These are phyloP conservation scores for Bathelium albidoporum DNA, from an alignment of 495 filamentous ascomycete genomes.

Conservation along the genomic window DNA sequence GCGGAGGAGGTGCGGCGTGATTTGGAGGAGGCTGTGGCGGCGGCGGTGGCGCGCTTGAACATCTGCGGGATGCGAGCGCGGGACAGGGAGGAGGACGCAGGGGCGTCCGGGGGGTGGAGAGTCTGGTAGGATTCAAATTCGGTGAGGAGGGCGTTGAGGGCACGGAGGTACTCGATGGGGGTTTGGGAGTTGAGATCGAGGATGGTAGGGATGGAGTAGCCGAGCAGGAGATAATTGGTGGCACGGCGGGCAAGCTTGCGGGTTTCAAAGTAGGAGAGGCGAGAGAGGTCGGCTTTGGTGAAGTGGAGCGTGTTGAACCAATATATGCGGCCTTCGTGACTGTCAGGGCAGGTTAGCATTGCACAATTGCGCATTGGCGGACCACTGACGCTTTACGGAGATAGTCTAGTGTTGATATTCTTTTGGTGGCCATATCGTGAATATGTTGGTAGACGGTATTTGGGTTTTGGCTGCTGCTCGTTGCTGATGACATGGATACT, in stretches of 20 bases:
- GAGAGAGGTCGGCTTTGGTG: slow-evolving; percentile 66
- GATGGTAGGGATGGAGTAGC: slow-evolving; percentile 78
- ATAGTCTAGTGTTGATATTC: slow-evolving; percentile 94
- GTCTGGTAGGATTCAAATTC: slow-evolving; percentile 93
- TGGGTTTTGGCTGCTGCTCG: slow-evolving; percentile 50
- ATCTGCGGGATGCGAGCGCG: slow-evolving; percentile 74
- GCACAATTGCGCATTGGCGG: background rate
- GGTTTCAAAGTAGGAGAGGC: slow-evolving; percentile 74
- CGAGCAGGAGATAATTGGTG: slow-evolving; percentile 86
- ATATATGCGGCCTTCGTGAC: slow-evolving; percentile 86
- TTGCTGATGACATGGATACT: slow-evolving; percentile 12
- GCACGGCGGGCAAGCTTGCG: slow-evolving; percentile 75
- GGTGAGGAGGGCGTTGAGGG: slow-evolving; percentile 71
- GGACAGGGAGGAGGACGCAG: slow-evolving; percentile 57
- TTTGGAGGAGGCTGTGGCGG: slow-evolving; percentile 47
- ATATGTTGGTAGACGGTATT: slow-evolving; percentile 69
- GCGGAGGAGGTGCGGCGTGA: slow-evolving; percentile 63
- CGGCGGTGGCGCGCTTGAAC: slow-evolving; percentile 64
- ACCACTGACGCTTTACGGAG: slow-evolving; percentile 71
- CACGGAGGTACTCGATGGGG: slow-evolving; percentile 72
- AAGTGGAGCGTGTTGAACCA: slow-evolving; percentile 97
- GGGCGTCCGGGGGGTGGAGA: slow-evolving; percentile 67
- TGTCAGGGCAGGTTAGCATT: slow-evolving; percentile 25
- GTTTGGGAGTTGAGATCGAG: slow-evolving; percentile 73
- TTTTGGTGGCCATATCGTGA: slow-evolving; percentile 77